phyloP scores from a whole-genome alignment of 2,329 filamentous ascomycete genomes.

The Paecilomyces formosus region DNA sequence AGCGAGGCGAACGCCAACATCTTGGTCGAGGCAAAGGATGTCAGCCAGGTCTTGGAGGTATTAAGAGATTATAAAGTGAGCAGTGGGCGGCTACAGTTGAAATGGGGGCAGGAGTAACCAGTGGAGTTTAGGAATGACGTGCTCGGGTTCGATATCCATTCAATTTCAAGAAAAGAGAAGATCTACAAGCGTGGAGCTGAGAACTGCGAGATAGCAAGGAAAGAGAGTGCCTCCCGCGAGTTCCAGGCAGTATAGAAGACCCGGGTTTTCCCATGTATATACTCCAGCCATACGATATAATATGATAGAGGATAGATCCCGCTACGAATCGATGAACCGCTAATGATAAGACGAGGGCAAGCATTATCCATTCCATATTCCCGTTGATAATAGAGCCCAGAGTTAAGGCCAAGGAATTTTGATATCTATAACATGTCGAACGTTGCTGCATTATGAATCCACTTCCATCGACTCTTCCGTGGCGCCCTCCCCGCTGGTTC shows the following conservation, averaged over 20 bases:
- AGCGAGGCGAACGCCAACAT: conserved; percentile 63
- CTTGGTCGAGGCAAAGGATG: conserved; percentile 64
- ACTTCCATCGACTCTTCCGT: conserved; percentile 49
- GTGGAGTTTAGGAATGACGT: background rate
- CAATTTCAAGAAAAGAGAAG: background rate
- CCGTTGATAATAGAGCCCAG: background rate
- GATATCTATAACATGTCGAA: conserved; percentile 22
- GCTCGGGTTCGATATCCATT: background rate
- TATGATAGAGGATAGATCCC: conserved; percentile 2
- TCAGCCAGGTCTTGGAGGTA: conserved; percentile 63
- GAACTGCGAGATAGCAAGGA: background rate
- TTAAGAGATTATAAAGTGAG: conserved; percentile 70
- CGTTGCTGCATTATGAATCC: conserved; percentile 36
- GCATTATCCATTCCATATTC: background rate
- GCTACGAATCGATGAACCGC: conserved; percentile 1
- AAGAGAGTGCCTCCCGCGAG: background rate
- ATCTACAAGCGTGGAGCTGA: background rate
- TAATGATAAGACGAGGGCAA: conserved; percentile 2
- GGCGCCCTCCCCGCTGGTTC: conserved; percentile 33
- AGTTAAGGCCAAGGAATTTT: conserved; percentile 1
- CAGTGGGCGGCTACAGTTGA: conserved; percentile 66
- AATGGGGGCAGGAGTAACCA: conserved; percentile 64
- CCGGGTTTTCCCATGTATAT: background rate
- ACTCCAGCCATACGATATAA: conserved; percentile 1
- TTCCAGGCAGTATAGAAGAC: background rate